A percentile compares a stretch with the other conserved stretches of the same genome.
Conservation (phyloP, 306 rosid genomes). For the Abrus pulchellus region DNA sequence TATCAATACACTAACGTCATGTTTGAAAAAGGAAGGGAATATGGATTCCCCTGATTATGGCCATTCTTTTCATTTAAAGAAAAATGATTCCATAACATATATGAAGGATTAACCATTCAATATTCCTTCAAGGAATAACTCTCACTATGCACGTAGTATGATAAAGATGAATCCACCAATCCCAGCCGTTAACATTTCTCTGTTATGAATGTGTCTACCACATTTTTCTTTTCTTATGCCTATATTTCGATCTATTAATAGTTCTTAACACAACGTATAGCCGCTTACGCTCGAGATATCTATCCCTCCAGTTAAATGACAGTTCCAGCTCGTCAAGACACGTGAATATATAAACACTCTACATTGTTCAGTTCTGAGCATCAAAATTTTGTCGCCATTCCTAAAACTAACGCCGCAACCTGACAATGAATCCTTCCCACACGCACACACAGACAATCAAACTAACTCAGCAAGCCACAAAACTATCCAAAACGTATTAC, state of each 20-base stretch:
- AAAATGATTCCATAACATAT: neutral
- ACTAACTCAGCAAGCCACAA: neutral
- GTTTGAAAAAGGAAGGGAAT: neutral
- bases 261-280: neutral
- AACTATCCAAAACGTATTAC: neutral
- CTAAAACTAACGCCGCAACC: neutral
- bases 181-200: neutral
- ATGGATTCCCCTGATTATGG: neutral
- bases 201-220: neutral
- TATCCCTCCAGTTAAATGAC: conserved; percentile 20
- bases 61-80: neutral
- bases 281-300: neutral
- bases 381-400: neutral
- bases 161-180: neutral
- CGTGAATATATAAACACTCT: neutral
- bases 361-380: neutral
- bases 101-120: neutral
- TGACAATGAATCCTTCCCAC: neutral
- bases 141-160: neutral
- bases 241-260: neutral
- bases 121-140: neutral
- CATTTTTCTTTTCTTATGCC: neutral
- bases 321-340: neutral
- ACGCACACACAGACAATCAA: neutral
- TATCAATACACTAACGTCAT: neutral